Conservation (phyloP, 805 yeast species). For the Candida qinlingensis region DNA sequence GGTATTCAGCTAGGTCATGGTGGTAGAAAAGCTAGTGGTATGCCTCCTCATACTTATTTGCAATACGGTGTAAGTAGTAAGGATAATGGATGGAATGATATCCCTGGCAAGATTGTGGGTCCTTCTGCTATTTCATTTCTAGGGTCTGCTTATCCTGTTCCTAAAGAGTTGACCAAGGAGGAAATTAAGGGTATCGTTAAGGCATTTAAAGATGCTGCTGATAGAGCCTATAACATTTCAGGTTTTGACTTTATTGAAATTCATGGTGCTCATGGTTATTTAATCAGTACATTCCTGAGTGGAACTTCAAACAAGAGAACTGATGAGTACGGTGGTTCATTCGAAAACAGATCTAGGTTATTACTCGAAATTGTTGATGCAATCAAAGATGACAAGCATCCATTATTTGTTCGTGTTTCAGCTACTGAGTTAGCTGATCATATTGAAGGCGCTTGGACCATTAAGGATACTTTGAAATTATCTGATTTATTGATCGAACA, state of each 20-base stretch:
- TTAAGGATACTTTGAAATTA: slow-evolving; percentile 25
- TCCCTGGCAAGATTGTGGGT: slow-evolving; percentile 36
- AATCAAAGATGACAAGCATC: slow-evolving; percentile 30
- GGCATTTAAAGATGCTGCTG: slow-evolving; percentile 41
- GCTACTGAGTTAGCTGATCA: slow-evolving; percentile 14
- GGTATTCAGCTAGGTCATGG: slow-evolving; percentile 55
- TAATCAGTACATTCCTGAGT: slow-evolving; percentile 44
- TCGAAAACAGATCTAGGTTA: slow-evolving; percentile 52
- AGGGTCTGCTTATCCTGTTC: slow-evolving; percentile 22
- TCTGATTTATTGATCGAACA: slow-evolving; percentile 34
- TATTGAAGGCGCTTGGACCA: slow-evolving; percentile 17
- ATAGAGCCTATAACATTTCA: slow-evolving; percentile 41
- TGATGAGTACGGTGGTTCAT: slow-evolving; percentile 59
- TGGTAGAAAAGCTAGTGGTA: slow-evolving; percentile 43
- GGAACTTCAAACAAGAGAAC: slow-evolving; percentile 42
- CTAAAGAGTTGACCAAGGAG: slow-evolving; percentile 37
- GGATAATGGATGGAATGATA: slow-evolving; percentile 35
- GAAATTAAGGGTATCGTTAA: slow-evolving; percentile 38
- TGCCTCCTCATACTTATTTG: slow-evolving; percentile 27
- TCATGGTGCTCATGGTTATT: slow-evolving; percentile 57
- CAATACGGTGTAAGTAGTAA: slow-evolving; percentile 28
- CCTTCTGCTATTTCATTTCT: slow-evolving; percentile 37
- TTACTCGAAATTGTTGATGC: slow-evolving; percentile 43
- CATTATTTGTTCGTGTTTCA: slow-evolving; percentile 33
- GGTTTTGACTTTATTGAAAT: slow-evolving; percentile 59